Evolutionary conservation across 2,329 filamentous ascomycete species (phyloP), one percentile per base, ranked within the genome.

Genomic region (Didymella exigua): DNA sequence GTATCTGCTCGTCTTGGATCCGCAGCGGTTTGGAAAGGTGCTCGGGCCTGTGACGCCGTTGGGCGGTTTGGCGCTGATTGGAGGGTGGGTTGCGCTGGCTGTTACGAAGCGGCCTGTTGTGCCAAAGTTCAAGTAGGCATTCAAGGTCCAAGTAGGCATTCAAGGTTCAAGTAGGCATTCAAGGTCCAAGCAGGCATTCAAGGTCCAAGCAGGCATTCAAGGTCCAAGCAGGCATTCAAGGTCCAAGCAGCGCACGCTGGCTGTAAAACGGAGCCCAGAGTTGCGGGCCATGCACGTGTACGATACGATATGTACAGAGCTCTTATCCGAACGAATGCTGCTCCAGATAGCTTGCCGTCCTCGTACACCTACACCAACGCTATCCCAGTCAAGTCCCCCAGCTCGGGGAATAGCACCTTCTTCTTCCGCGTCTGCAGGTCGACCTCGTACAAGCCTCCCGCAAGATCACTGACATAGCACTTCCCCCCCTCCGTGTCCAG

Each of bases 31-130:
- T 38, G 53, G 53, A 1, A 82, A 81, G 66, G 75, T 78, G 50
- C 54, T 89, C 59, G 86, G 87, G 0, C 86, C 87, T 0, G 81
- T 88, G 11, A 89, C 87, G 44, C 87, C 87, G 13, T 54, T 89
- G 1, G 87, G 86, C 0, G 86, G 86, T 0, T 60, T 86, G 44
- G 86, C 82, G 55, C 76, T 89, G 60, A 89, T 89, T 67, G 84
- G 79, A 1, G 87, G 86, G 0, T 89, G 86, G 86, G 69, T 83
- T 47, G 80, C 77, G 42, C 61, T 82, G 51, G 79, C 76, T 10
- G 72, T 79, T 42, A 73, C 37, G 13, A 48, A 48, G 38, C 43
- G 53, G 58, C 60, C 61, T 24, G 49, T 68, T 10, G 10, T 48
- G 37, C 61, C 63, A 1, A 66, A 56, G 58, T 45, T 58, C 16